Evolutionary conservation across 768 basidiomycete species (phyloP), one percentile per base, ranked within the genome.

Genomic region (Boletus barrowsii): DNA sequence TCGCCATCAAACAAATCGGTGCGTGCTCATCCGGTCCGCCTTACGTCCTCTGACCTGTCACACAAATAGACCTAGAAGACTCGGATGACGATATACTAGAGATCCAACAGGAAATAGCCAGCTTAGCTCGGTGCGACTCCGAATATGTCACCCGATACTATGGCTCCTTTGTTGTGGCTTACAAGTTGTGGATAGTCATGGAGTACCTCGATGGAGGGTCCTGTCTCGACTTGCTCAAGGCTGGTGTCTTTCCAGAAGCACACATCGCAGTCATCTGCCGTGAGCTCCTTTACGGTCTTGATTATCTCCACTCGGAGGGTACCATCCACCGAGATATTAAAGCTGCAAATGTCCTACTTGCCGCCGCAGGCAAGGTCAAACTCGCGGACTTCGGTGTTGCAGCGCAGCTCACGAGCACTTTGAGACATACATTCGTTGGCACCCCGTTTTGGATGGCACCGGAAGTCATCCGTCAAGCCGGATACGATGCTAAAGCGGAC

Each of bases 251-350:
- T 71, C 84, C 88, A 14, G 97, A 99, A 72, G 81, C 84, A 0
- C 95, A 98, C 65, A 98, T 98, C 60, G 94, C 97, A 8, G 87
- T 97, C 61, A 83, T 98, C 58, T 93, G 92, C 64, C 89, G 92
- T 47, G 96, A 99, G 68, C 84, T 98, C 1, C 79, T 99, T 24
- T 75, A 89, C 26, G 97, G 97, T 22, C 83, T 99, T 29, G 92
- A 95, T 55, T 99, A 99, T 69, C 84, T 98, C n/a, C 97, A 98
- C 66, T 81, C 82, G 17, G 92, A 98, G 68, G 87, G 90, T 49
- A 98, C 95, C 56, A 98, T 99, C 55, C 97, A 99, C 72, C 87
- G 97, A 43, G 97, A 99, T 66, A 98, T 99, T 80, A 99, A 99
- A 69, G 97, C 96, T 2, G 96, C 96, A 40, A 99, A 99, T 64